Percentiles rank a stretch among this genome's conserved stretches.
phyloP scores from a whole-genome alignment of 805 yeast species.

The Cyberlindnera mississippiensis region DNA sequence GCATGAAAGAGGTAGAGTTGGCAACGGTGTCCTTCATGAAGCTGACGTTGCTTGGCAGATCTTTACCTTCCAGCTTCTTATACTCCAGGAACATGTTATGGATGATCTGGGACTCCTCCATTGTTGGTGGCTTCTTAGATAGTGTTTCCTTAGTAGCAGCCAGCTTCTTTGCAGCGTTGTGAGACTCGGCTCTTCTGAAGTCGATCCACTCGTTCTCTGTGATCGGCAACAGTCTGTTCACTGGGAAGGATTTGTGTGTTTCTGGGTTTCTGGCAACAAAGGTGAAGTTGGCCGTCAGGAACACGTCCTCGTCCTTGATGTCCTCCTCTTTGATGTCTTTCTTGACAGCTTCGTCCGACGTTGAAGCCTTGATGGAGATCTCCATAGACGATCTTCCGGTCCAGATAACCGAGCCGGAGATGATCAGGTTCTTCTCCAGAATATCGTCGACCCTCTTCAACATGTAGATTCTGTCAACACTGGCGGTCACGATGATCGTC shows the following conservation, averaged over 20 bases:
- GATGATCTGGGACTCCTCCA: conserved; percentile 67
- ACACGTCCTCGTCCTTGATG: conserved; percentile 63
- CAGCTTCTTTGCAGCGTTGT: conserved; percentile 80
- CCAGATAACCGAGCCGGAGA: conserved; percentile 92
- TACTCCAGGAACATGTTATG: conserved; percentile 71
- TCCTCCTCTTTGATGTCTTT: conserved; percentile 49
- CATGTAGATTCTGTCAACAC: conserved; percentile 88
- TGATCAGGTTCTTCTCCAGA: conserved; percentile 65
- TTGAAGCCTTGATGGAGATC: conserved; percentile 84
- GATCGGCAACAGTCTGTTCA: conserved; percentile 74
- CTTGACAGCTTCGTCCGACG: conserved; percentile 57
- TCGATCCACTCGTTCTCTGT: conserved; percentile 77
- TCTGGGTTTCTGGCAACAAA: conserved; percentile 94
- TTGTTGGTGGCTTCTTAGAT: conserved; percentile 67
- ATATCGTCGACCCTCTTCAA: conserved; percentile 80
- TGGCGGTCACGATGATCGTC: conserved; percentile 93
- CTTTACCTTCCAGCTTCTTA: conserved; percentile 32
- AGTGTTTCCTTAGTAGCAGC: conserved; percentile 63
- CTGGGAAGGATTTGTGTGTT: conserved; percentile 85
- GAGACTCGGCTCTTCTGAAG: conserved; percentile 84
- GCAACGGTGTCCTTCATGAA: conserved; percentile 71
- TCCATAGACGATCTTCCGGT: conserved; percentile 96
- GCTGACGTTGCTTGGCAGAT: conserved; percentile 47
- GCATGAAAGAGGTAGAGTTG: conserved; percentile 83
- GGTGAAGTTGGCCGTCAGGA: conserved; percentile 87